Base-by-base conservation (phyloP, 1,284 basidiomycete genomes). In the Peniophora sp. region DNA sequence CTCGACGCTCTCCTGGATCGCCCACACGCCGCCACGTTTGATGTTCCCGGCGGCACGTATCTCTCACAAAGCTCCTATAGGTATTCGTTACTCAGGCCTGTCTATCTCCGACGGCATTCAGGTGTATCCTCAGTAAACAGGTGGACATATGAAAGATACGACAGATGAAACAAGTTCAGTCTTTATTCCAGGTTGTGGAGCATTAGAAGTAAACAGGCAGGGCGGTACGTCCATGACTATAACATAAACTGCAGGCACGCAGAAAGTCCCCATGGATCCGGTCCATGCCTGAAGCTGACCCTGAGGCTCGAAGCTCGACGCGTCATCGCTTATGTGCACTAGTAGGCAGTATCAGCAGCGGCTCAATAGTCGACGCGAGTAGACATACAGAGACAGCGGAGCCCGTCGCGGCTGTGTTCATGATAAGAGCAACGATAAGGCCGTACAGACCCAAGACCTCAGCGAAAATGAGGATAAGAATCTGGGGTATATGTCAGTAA, bases 351-450 rank as follows among this genome's bases (percentile, higher is more conserved):
- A 35, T 23, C 10, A 45, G 20, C 6, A 15, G 32, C 27, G 10
- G 22, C 24, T n/a, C 6, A 8, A 18, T 2, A 20, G 8, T 2
- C 24, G 8, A 47, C 23, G 1, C 17, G 27, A 18, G 12, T 15
- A 17, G 11, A 59, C 63, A 47, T 49, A 65, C 64, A 14, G 18
- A 14, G 37, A 53, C 53, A 23, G 55, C 55, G 36, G 47, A 54
- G 47, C 59, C 49, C 47, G 59, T 48, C 17, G 79, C 69, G 62
- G 70, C 75, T 50, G 83, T 85, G 73, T 93, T 91, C 82, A 94
- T 86, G 69, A 94, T 92, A 36, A 94, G 80, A 20, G 91, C 91
- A 55, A 94, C 91, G 62, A 94, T 94, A 53, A 94, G 79, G 53
- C 83, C 86, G 64, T 92, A 91, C 20, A 88, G 72, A 62, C 85